phyloP scores from a whole-genome alignment of 2,329 filamentous ascomycete genomes.

The Sporothrix brunneoviolacea region DNA sequence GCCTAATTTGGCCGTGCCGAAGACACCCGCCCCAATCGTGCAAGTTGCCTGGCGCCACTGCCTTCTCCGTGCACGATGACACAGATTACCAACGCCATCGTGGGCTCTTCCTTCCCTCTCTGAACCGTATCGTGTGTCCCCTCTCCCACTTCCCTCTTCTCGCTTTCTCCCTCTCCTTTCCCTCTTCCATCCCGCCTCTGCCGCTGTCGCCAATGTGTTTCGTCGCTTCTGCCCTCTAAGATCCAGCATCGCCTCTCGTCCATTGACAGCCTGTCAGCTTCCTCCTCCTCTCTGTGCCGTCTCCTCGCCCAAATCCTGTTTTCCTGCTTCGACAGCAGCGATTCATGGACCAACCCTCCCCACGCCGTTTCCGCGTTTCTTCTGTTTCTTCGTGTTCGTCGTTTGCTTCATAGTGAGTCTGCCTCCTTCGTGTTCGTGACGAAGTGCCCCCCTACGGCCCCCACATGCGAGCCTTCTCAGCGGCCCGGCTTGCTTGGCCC shows the following conservation, averaged over 20 bases:
- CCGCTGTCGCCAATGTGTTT: too few relatives aligned
- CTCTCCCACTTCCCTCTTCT: conserved; percentile 2
- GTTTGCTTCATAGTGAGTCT: conserved; percentile 1
- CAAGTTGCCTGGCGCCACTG: conserved; percentile 7
- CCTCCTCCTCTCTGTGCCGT: background rate
- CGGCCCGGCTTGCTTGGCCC: background rate
- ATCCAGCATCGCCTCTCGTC: background rate
- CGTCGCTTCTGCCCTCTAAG: background rate
- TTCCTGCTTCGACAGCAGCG: conserved; percentile 9
- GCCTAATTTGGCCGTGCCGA: conserved; percentile 11
- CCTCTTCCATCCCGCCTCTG: background rate
- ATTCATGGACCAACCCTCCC: conserved; percentile 5
- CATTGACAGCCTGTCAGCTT: background rate
- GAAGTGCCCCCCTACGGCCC: too few relatives aligned
- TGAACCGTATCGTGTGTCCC: background rate
- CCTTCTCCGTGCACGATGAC: background rate
- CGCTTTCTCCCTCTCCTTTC: background rate
- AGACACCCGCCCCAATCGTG: conserved; percentile 8
- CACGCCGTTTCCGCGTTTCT: background rate
- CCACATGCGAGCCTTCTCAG: too few relatives aligned
- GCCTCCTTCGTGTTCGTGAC: background rate
- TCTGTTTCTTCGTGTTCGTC: background rate
- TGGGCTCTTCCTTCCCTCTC: background rate
- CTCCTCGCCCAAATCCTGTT: background rate
- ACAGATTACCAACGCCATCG: background rate